Evolutionary conservation across 192 early-diverging fungal genomes (phyloP), one percentile per base, ranked within the genome.

Genomic region (Coemansia sp.): DNA sequence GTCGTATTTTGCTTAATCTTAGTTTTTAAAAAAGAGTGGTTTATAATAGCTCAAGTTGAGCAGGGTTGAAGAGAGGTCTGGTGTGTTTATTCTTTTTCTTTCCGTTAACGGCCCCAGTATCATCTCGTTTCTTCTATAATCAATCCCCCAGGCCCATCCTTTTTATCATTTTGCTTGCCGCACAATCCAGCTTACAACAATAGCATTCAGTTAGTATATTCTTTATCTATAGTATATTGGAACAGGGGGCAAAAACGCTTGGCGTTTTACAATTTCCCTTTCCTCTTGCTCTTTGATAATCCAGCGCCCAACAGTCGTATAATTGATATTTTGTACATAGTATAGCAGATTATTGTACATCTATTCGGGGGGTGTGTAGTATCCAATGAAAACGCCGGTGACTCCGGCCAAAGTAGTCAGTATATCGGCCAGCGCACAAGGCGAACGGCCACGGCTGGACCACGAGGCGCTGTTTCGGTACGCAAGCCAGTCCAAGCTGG

Each of bases 311-410:
- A 42, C 3, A 42, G 15, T n/a, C 40, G 12, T 42, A 15, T 42
- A n/a, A n/a, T n/a, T 42, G 15, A 1, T 42, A 42, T 42, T 42
- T 42, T 42, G 40, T 42, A 42, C 40, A 42, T 42, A 42, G 40
- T 42, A 42, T 42, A 42, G 40, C 15, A 42, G 40, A n/a, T 42
- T 42, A n/a, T 42, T 42, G 40, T 42, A 42, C 7, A 18, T 5
- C 48, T 23, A 9, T 23, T 50, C 2, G 20, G 28, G 28, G 5
- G 5, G 28, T 6, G 5, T 31, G 28, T 31, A 31, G 28, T 7
- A 31, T 31, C 18, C 6, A 44, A 68, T 68, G 67, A 61, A 62
- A 37, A 68, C 67, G 17, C 67, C 67, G 34, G 61, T 60, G 10
- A 68, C 67, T 4, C 67, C 67, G 15, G 67, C 63, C 7, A 62